Evolutionary conservation across 108 stramenopile genomes (phyloP), one percentile per base, ranked within the genome.

Genomic region (Cyclotella sp.): DNA sequence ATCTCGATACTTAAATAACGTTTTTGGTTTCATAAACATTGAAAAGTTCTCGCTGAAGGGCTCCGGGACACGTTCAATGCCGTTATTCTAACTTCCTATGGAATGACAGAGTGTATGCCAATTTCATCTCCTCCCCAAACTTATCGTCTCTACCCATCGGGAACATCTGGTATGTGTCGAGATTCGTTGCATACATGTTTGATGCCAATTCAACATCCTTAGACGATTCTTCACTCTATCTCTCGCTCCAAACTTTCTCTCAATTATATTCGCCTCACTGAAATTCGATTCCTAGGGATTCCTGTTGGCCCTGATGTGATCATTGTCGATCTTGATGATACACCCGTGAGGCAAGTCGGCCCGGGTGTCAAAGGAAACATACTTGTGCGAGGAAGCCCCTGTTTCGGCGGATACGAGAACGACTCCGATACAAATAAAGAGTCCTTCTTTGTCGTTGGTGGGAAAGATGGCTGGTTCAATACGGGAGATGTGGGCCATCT

Each of bases 91-190:
- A 86, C 92, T 0, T 64, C 71, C 16, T 93, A 93, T 72, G 89
- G 86, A 40, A 93, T 93, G 92, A 87, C 92, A 18, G 92, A 93
- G 63, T 90, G 89, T 74, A 90, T 90, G 89, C 89, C 89, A 0
- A 90, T 90, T 30, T 72, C 80, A 10, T 79, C 85, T n/a, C 89
- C 89, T 16, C 89, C 89, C 5, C 66, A 70, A 16, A 65, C 61
- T 18, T 90, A 90, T 62, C 75, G 84, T 60, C 68, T 90, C 47
- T 82, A 85, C 42, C 80, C 81, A 24, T 73, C 79, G 15, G 86
- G 88, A 16, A 84, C 88, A 26, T 72, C 68, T 6, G 86, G 86
- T 58, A 27, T 4, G 57, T 15, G 22, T 15, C 22, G 4, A 6
- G 14, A 24, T 27, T 18, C 5, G 27, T 27, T 22, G 22, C 4